phyloP scores from a whole-genome alignment of 352 stramenopile species.

The Globisporangium lucens region DNA sequence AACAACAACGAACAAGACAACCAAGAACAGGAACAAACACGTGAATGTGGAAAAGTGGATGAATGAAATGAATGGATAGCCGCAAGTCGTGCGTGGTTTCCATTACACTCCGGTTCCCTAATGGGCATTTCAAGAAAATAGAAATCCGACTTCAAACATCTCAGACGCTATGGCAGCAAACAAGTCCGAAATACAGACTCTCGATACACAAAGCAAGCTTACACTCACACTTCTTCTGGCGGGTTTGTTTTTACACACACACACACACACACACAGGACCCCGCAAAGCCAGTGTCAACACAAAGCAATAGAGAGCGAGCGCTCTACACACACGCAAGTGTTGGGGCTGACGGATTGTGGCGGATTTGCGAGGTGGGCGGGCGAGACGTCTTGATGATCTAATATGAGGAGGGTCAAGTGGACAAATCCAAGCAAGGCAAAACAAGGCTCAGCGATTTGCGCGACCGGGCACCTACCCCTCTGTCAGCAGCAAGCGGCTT shows the following conservation, averaged over 20 bases:
- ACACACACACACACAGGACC: neutral
- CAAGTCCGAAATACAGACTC: neutral
- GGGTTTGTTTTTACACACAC: neutral
- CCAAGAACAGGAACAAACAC: neutral
- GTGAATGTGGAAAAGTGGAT: neutral
- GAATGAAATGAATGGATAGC: conserved; percentile 1
- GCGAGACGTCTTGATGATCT: conserved; percentile 3
- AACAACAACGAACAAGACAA: neutral
- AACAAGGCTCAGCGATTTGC: neutral
- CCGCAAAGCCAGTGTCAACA: neutral
- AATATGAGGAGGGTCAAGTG: neutral
- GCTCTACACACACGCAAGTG: neutral
- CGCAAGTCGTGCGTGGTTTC: neutral
- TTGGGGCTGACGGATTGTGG: neutral
- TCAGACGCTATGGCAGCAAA: neutral
- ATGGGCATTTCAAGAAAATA: conserved; percentile 1
- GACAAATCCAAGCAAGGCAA: neutral
- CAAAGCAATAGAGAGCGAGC: neutral
- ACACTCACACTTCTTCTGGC: too few relatives aligned
- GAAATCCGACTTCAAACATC: conserved; percentile 9
- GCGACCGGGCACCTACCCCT: neutral
- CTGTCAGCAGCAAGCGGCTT: neutral
- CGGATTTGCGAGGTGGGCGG: neutral
- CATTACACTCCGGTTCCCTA: neutral
- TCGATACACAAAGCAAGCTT: neutral